Evolutionary conservation across 2,329 filamentous ascomycete species (phyloP).

Genomic region (Cercospora citrullina): DNA sequence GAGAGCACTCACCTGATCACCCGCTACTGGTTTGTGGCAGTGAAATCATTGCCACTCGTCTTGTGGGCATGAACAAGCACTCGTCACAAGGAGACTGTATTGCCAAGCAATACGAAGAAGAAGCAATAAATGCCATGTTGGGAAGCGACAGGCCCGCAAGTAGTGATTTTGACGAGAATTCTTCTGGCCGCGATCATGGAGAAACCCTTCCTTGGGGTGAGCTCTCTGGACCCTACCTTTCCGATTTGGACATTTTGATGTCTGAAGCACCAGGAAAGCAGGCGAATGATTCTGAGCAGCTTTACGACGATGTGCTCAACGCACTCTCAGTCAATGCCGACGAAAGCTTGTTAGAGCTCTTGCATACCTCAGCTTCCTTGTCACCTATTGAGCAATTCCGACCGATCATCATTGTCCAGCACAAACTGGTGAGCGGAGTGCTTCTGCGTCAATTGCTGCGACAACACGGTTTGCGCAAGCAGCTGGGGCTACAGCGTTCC

Average conservation of each 20-base stretch:
- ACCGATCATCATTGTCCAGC: constrained; percentile 71
- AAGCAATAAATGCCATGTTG: background rate
- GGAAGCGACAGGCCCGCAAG: background rate
- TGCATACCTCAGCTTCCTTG: background rate
- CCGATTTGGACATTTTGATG: background rate
- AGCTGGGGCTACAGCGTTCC: constrained; percentile 72
- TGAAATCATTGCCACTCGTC: background rate
- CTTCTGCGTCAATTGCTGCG: constrained; percentile 76
- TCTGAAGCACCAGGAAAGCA: background rate
- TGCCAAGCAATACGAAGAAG: background rate
- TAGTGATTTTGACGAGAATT: background rate
- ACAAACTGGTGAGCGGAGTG: constrained; percentile 72
- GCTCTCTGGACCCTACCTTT: background rate
- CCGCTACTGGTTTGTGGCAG: background rate
- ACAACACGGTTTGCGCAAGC: constrained; percentile 67
- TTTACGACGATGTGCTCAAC: constrained; percentile 2
- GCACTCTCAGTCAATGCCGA: background rate
- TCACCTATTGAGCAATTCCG: constrained; percentile 27
- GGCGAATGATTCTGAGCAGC: background rate
- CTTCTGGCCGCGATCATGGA: background rate
- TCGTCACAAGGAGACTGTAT: background rate
- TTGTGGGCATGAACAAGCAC: background rate
- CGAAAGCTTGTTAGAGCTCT: background rate
- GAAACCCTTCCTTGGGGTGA: background rate
- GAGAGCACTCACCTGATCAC: constrained; percentile 11